Evolutionary conservation across 2,329 filamentous ascomycete genomes (phyloP).

Genomic region (Rosellinia necatrix): DNA sequence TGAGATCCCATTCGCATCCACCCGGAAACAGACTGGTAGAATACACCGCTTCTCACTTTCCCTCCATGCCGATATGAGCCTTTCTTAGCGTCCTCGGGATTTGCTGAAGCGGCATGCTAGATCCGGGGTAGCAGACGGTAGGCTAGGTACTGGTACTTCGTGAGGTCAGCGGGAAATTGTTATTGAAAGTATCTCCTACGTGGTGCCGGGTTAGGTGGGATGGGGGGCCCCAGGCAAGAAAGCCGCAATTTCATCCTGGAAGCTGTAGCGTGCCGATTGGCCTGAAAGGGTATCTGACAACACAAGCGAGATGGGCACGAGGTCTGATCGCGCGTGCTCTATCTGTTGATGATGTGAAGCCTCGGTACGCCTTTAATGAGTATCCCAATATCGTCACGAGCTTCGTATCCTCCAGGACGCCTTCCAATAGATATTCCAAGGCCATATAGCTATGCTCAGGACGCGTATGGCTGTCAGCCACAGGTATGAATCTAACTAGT

Average conservation of each 20-base stretch:
- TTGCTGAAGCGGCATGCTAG: background rate
- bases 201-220: slow-evolving; percentile 13
- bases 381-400: slow-evolving; percentile 4
- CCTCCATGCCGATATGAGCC: background rate
- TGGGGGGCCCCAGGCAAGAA: slow-evolving; percentile 7
- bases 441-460: slow-evolving; percentile 10
- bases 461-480: background rate
- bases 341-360: background rate
- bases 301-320: slow-evolving; percentile 20
- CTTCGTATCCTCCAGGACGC: slow-evolving; percentile 1
- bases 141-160: slow-evolving; percentile 14
- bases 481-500: too few relatives aligned
- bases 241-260: slow-evolving; percentile 14
- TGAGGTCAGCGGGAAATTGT: slow-evolving; percentile 16
- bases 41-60: slow-evolving; percentile 15
- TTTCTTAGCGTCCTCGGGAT: slow-evolving; percentile 10
- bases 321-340: slow-evolving; percentile 16
- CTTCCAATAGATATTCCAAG: slow-evolving; percentile 2
- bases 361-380: background rate
- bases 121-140: slow-evolving; percentile 22
- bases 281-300: slow-evolving; percentile 15
- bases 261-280: slow-evolving; percentile 19
- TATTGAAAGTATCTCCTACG: slow-evolving; percentile 7
- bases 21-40: background rate
- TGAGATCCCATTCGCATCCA: background rate